A percentile compares a stretch with the other conserved stretches of the same genome.
These are phyloP conservation scores for Debaryomyces maramus DNA, from an alignment of 805 yeast genomes.

Conservation along the genomic window DNA sequence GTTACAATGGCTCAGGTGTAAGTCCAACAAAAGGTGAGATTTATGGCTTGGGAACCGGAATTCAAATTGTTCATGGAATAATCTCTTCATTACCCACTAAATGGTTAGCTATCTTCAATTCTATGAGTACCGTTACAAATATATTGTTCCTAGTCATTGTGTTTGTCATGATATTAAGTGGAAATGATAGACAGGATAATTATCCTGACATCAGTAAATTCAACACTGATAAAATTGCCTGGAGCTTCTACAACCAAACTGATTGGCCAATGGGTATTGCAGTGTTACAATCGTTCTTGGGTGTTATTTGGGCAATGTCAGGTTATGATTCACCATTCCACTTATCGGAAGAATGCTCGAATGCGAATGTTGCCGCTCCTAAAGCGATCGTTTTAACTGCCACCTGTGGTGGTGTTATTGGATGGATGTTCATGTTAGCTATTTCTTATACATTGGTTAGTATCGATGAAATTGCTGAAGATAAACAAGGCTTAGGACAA, in stretches of 20 bases:
- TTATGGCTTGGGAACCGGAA: slow-evolving; percentile 53
- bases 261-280: slow-evolving; percentile 66
- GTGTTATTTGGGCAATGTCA: slow-evolving; percentile 72
- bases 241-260: slow-evolving; percentile 57
- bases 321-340: slow-evolving; percentile 79
- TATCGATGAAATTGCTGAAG: slow-evolving; percentile 45
- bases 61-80: slow-evolving; percentile 47
- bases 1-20: slow-evolving; percentile 40
- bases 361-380: slow-evolving; percentile 66
- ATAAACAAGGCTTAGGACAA: slow-evolving; percentile 52
- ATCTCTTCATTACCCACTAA: slow-evolving; percentile 56
- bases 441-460: slow-evolving; percentile 61
- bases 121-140: slow-evolving; percentile 51
- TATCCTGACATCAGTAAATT: slow-evolving; percentile 38
- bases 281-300: slow-evolving; percentile 54
- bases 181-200: slow-evolving; percentile 41
- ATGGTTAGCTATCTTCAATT: slow-evolving; percentile 52
- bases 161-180: slow-evolving; percentile 54
- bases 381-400: slow-evolving; percentile 63
- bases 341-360: slow-evolving; percentile 68
- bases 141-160: slow-evolving; percentile 51
- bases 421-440: slow-evolving; percentile 58
- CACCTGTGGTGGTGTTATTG: slow-evolving; percentile 53
- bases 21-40: slow-evolving; percentile 48
- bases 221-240: slow-evolving; percentile 49